Conservation (phyloP, 805 yeast species). For the Kodamaea sagamina region DNA sequence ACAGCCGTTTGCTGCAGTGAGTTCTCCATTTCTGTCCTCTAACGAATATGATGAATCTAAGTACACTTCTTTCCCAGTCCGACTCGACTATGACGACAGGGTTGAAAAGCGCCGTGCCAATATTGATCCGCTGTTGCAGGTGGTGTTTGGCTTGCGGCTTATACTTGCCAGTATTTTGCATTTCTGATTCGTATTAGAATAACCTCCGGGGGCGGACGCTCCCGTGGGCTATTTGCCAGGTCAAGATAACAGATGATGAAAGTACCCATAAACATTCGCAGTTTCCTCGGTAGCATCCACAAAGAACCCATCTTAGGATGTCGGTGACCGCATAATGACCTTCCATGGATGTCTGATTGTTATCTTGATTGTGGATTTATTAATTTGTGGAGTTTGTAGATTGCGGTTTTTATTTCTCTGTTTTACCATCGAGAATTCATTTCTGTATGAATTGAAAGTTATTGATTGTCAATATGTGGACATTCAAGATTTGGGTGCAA, state of each 20-base stretch:
- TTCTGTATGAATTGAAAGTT: too few species aligned
- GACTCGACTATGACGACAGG: conserved; percentile 93
- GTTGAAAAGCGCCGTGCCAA: conserved; percentile 53
- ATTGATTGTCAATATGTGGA: too few species aligned
- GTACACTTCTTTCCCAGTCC: conserved; percentile 89
- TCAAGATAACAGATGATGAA: conserved; percentile 60
- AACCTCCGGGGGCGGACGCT: conserved; percentile 13
- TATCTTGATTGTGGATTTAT: conserved; percentile 7
- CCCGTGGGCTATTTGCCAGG: conserved; percentile 12
- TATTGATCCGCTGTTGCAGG: conserved; percentile 41
- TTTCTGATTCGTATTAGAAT: conserved; percentile 51
- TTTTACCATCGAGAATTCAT: too few species aligned
- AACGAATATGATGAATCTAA: conserved; percentile 46
- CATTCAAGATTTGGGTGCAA: too few species aligned
- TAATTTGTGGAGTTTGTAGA: not conserved
- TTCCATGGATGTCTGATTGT: conserved; percentile 91
- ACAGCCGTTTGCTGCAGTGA: conserved; percentile 9
- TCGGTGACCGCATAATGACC: conserved; percentile 85
- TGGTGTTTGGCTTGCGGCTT: conserved; percentile 52
- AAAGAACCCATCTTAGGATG: conserved; percentile 78
- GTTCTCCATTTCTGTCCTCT: conserved; percentile 7
- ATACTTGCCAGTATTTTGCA: conserved; percentile 85
- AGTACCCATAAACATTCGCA: conserved; percentile 82
- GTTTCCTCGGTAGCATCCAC: conserved; percentile 93
- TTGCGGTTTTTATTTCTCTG: too few species aligned